Conservation (phyloP, 768 basidiomycete genomes). For the Dendrothele bispora region DNA sequence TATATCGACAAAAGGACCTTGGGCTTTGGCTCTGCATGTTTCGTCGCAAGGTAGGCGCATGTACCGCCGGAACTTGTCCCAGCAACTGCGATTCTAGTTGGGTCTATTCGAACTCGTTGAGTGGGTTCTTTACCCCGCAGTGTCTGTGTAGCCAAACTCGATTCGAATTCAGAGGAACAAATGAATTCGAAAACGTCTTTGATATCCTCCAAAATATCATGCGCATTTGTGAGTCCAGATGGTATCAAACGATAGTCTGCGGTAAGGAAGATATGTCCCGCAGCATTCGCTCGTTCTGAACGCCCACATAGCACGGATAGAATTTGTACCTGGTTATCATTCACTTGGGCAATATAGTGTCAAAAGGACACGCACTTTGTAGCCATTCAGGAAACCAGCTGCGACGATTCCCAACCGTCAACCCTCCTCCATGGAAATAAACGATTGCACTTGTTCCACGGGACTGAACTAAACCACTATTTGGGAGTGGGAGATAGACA, state of each 20-base stretch:
- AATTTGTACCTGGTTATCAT: no score
- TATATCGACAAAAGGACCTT: conserved; percentile 58
- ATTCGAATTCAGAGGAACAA: conserved; percentile 16
- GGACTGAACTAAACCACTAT: background rate
- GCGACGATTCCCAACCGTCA: conserved; percentile 55
- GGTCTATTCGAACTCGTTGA: conserved; percentile 37
- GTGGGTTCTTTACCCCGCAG: background rate
- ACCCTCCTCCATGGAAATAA: conserved; percentile 56
- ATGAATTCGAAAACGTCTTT: conserved; percentile 55
- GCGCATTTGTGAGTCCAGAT: conserved; percentile 47
- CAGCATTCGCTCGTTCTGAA: conserved; percentile 44
- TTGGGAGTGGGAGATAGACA: background rate
- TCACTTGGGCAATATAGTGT: background rate
- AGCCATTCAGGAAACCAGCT: conserved; percentile 74
- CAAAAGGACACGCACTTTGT: conserved; percentile 36
- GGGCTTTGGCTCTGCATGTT: conserved; percentile 53
- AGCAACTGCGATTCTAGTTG: conserved; percentile 45
- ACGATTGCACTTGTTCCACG: conserved; percentile 26
- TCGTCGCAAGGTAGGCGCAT: conserved; percentile 62
- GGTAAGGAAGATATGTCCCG: conserved; percentile 60
- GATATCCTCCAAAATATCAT: conserved; percentile 59
- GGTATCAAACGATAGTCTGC: conserved; percentile 64
- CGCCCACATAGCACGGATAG: background rate
- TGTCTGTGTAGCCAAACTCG: background rate
- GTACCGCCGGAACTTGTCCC: conserved; percentile 64